Evolutionary conservation across 441 rosid genomes (phyloP).

Genomic region (Mallotus japonicus): DNA sequence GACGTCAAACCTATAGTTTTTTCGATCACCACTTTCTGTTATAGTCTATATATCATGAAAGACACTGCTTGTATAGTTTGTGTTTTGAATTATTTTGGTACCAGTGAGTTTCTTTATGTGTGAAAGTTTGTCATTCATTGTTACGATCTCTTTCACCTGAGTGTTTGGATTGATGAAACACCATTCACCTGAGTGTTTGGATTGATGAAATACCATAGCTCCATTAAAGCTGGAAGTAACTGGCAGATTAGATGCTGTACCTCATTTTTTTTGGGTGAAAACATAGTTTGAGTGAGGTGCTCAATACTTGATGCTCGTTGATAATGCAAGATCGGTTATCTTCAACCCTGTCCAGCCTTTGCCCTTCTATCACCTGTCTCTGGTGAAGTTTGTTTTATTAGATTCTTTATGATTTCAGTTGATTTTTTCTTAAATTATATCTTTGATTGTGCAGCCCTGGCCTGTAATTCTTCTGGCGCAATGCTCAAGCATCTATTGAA

Average conservation of each 20-base stretch:
- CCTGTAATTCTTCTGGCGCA: too few relatives aligned
- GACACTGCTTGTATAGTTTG: conserved; percentile 38
- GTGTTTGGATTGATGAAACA: background rate
- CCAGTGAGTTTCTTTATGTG: conserved; percentile 24
- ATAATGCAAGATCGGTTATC: too few relatives aligned
- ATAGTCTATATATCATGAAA: conserved; percentile 11
- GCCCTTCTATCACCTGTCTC: too few relatives aligned
- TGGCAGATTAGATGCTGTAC: too few relatives aligned
- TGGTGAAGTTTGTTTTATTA: too few relatives aligned
- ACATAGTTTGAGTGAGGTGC: too few relatives aligned
- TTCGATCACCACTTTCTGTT: conserved; percentile 18
- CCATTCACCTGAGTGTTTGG: background rate
- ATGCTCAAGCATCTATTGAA: background rate
- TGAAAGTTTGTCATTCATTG: conserved; percentile 27
- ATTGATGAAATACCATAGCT: background rate
- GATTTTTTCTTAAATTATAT: too few relatives aligned
- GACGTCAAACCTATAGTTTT: conserved; percentile 6
- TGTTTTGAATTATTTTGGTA: conserved; percentile 27
- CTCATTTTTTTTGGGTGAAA: too few relatives aligned
- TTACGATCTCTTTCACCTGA: conserved; percentile 5
- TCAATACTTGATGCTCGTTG: too few relatives aligned
- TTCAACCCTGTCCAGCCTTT: too few relatives aligned
- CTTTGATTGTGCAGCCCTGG: too few relatives aligned
- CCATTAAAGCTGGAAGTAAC: background rate
- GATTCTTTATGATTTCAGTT: too few relatives aligned